These are phyloP conservation scores for Trichoderma atrobrunneum DNA, from an alignment of 2,329 filamentous ascomycete genomes.

Conservation along the genomic window DNA sequence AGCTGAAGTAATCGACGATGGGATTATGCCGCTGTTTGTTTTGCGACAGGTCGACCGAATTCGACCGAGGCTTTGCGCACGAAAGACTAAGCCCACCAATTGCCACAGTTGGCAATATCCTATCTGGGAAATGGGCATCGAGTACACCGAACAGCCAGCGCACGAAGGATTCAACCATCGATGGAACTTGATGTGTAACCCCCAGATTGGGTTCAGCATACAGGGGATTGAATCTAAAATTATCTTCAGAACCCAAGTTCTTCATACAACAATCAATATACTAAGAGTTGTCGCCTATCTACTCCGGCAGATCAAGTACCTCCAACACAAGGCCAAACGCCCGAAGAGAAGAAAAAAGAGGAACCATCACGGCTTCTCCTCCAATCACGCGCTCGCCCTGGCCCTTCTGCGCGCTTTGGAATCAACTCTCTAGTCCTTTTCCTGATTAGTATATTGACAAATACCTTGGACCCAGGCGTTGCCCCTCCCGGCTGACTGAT, in stretches of 20 bases:
- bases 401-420: background rate
- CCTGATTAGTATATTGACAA: slow-evolving; percentile 6
- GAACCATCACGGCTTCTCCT: background rate
- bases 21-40: background rate
- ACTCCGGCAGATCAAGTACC: background rate
- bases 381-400: background rate
- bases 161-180: background rate
- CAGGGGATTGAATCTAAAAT: background rate
- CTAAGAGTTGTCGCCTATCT: background rate
- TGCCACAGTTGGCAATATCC: background rate
- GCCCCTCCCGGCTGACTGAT: slow-evolving; percentile 6
- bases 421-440: background rate
- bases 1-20: background rate
- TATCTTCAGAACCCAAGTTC: background rate
- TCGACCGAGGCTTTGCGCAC: background rate
- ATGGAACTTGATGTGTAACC: background rate
- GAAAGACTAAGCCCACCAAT: background rate
- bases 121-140: background rate
- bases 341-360: background rate
- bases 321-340: too few species aligned
- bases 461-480: background rate
- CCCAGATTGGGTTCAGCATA: background rate
- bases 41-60: background rate
- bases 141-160: background rate
- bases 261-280: background rate